A percentile compares a stretch with the other conserved stretches of the same genome.
These are phyloP conservation scores for Pigoraptor vietnamica DNA, from an alignment of 78 protist species.

Conservation along the genomic window DNA sequence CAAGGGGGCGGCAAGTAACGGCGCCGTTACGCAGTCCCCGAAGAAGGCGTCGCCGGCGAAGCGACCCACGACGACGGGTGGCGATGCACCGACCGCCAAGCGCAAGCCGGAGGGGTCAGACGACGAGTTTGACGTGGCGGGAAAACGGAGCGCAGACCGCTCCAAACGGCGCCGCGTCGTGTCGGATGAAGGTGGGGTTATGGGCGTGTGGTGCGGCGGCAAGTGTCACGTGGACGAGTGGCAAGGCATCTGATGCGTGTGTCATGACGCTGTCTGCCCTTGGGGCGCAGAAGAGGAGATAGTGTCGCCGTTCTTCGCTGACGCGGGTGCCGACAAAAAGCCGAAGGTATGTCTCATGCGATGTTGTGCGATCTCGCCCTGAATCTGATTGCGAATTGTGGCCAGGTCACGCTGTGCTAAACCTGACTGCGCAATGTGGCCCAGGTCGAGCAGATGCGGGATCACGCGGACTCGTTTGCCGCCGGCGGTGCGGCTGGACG, in stretches of 20 bases:
- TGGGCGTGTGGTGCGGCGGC: background rate
- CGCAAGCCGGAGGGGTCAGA: background rate
- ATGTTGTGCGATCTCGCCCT: background rate
- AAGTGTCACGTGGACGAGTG: background rate
- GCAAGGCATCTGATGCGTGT: background rate
- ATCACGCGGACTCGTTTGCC: background rate
- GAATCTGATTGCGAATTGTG: background rate
- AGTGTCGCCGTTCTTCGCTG: background rate
- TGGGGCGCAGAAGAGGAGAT: background rate
- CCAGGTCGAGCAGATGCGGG: background rate
- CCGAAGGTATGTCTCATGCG: background rate
- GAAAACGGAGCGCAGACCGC: background rate
- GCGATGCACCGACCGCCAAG: background rate
- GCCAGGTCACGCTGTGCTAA: background rate
- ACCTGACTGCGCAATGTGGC: background rate
- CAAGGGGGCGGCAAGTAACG: too few species aligned
- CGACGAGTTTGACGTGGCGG: background rate
- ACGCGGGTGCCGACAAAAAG: background rate
- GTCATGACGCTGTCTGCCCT: background rate
- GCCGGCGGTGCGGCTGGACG: background rate
- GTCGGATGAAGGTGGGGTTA: background rate
- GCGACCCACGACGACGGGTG: background rate
- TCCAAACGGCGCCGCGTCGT: background rate
- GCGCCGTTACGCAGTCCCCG: background rate
- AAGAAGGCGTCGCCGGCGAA: background rate